A percentile compares a stretch with the other conserved stretches of the same genome.
These are phyloP conservation scores for Chrysoporthe cubensis DNA, from an alignment of 2,329 filamentous ascomycete species.

Conservation along the genomic window DNA sequence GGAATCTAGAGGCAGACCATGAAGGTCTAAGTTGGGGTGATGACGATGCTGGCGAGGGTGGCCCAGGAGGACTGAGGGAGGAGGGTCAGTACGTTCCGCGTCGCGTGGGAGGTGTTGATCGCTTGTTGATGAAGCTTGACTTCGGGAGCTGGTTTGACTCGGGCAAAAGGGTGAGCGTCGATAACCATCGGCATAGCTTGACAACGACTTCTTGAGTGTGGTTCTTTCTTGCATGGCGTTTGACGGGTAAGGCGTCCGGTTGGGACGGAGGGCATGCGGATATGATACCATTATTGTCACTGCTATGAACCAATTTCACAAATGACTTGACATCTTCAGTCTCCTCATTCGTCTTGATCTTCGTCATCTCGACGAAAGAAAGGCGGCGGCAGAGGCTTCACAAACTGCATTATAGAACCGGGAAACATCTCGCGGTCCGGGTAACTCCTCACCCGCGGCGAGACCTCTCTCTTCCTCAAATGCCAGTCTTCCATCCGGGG, in stretches of 20 bases:
- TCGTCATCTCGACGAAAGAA: neutral
- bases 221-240: constrained; percentile 16
- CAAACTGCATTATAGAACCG: constrained; percentile 28
- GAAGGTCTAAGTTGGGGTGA: constrained; percentile 43
- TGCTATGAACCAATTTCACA: neutral
- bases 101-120: constrained; percentile 78
- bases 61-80: constrained; percentile 39
- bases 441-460: constrained; percentile 10
- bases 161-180: constrained; percentile 18
- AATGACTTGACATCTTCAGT: neutral
- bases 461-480: too few species aligned
- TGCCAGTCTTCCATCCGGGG: too few species aligned
- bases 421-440: constrained; percentile 28
- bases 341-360: neutral
- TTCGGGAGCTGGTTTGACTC: constrained; percentile 60
- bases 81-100: constrained; percentile 67
- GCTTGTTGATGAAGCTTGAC: constrained; percentile 89
- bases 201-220: neutral
- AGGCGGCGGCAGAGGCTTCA: constrained; percentile 10
- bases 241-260: constrained; percentile 1
- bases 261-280: neutral
- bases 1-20: constrained; percentile 48
- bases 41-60: constrained; percentile 37
- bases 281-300: constrained; percentile 19
- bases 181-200: neutral